phyloP scores from a whole-genome alignment of 1,139 yeast species.

The Ashbya aceris region DNA sequence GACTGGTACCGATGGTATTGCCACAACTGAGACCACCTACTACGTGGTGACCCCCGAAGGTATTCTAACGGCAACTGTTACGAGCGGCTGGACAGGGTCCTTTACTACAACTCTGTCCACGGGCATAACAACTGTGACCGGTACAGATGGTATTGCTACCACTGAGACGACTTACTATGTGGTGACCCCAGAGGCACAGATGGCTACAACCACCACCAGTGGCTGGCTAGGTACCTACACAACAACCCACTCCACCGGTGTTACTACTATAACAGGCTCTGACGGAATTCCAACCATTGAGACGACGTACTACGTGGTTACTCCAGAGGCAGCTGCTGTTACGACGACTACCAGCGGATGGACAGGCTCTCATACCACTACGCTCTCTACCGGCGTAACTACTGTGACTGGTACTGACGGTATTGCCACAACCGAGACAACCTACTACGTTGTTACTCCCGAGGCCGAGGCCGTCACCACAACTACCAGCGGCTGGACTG shows the following conservation, averaged over 20 bases:
- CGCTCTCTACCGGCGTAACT: slow-evolving; percentile 6
- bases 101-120: background rate
- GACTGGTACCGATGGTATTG: too few relatives aligned
- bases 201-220: slow-evolving; percentile 1
- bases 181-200: background rate
- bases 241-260: slow-evolving; percentile 7
- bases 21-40: slow-evolving; percentile 6
- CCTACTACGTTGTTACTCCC: slow-evolving; percentile 12
- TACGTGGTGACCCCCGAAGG: slow-evolving; percentile 12
- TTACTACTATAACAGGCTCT: slow-evolving; percentile 6
- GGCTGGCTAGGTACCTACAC: slow-evolving; percentile 8
- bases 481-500: slow-evolving; percentile 5
- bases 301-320: slow-evolving; percentile 10
- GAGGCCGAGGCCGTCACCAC: slow-evolving; percentile 7
- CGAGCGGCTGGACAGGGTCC: slow-evolving; percentile 9
- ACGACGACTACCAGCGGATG: slow-evolving; percentile 7
- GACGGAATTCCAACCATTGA: slow-evolving; percentile 5
- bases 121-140: slow-evolving; percentile 9
- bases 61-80: slow-evolving; percentile 6
- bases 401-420: slow-evolving; percentile 7
- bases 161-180: slow-evolving; percentile 3
- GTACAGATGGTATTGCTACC: slow-evolving; percentile 8
- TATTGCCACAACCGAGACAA: slow-evolving; percentile 4
- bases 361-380: slow-evolving; percentile 10
- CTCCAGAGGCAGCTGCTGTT: slow-evolving; percentile 9